Evolutionary conservation across 2,329 filamentous ascomycete genomes (phyloP).

Genomic region (Talaromyces sp.): DNA sequence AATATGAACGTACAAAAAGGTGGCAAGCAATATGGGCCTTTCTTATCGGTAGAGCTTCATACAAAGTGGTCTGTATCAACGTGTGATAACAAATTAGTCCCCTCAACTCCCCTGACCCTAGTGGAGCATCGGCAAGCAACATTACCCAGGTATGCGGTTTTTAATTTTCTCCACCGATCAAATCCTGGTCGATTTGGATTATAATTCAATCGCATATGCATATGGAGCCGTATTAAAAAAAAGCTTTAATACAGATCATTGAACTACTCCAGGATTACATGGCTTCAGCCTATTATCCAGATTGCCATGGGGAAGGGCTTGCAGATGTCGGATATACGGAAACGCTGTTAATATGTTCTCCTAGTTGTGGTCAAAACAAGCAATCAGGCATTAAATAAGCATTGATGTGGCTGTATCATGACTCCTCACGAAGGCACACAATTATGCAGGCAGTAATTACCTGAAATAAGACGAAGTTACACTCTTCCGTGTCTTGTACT

Average conservation of each 20-base stretch:
- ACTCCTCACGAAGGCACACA: not conserved
- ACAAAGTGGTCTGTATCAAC: not conserved
- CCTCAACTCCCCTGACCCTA: not conserved
- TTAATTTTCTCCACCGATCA: not conserved
- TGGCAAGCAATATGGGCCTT: no score
- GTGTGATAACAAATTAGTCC: not conserved
- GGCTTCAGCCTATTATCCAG: not conserved
- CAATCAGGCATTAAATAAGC: not conserved
- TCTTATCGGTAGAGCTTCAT: not conserved
- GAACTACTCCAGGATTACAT: not conserved
- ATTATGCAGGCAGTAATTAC: not conserved
- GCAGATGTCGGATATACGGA: not conserved
- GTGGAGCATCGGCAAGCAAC: no score
- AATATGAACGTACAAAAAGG: no score
- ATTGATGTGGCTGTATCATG: not conserved
- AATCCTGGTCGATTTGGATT: not conserved
- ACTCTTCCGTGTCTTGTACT: not conserved
- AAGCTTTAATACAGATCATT: not conserved
- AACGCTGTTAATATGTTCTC: not conserved
- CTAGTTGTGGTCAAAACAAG: not conserved
- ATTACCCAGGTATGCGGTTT: not conserved
- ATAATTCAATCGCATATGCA: not conserved
- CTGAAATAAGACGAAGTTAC: not conserved
- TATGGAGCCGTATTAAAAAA: not conserved
- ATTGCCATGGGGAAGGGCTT: not conserved